Evolutionary conservation across 345 rosid species (phyloP).

Genomic region (Diplotaxis tenuifolia): DNA sequence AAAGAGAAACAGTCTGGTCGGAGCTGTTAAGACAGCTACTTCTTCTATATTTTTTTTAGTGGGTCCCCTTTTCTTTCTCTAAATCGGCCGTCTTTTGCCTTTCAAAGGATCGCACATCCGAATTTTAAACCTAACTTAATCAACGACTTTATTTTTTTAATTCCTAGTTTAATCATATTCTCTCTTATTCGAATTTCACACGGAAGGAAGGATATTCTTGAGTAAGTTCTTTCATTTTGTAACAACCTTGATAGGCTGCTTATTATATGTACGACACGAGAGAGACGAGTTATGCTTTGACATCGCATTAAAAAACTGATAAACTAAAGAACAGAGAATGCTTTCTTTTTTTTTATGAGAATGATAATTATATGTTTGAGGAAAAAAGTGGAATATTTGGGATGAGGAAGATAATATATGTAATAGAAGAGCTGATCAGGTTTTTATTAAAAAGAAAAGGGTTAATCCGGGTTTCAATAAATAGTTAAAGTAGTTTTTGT

Average conservation of each 20-base stretch:
- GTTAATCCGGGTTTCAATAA: slow-evolving; percentile 5
- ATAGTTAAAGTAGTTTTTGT: background rate
- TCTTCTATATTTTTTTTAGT: slow-evolving; percentile 20
- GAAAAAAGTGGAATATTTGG: background rate
- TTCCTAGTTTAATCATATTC: slow-evolving; percentile 1
- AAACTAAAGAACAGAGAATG: background rate
- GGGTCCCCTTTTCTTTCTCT: slow-evolving; percentile 11
- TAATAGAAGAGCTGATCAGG: background rate
- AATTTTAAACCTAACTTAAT: slow-evolving; percentile 17
- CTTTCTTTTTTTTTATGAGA: too few relatives aligned
- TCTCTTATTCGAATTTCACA: background rate
- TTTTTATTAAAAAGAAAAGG: background rate
- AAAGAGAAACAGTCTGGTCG: slow-evolving; percentile 31
- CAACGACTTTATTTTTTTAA: background rate
- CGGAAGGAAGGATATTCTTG: background rate
- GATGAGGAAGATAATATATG: background rate
- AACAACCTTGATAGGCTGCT: background rate
- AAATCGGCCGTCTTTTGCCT: slow-evolving; percentile 40
- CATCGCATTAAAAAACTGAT: background rate
- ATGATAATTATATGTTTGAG: background rate
- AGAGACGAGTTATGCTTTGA: background rate
- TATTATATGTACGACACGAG: background rate
- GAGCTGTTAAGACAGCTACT: slow-evolving; percentile 40
- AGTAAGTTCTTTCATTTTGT: background rate
- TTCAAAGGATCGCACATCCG: slow-evolving; percentile 3